These are phyloP conservation scores for Phallus indusiatus DNA, from an alignment of 768 basidiomycete genomes.

Conservation along the genomic window DNA sequence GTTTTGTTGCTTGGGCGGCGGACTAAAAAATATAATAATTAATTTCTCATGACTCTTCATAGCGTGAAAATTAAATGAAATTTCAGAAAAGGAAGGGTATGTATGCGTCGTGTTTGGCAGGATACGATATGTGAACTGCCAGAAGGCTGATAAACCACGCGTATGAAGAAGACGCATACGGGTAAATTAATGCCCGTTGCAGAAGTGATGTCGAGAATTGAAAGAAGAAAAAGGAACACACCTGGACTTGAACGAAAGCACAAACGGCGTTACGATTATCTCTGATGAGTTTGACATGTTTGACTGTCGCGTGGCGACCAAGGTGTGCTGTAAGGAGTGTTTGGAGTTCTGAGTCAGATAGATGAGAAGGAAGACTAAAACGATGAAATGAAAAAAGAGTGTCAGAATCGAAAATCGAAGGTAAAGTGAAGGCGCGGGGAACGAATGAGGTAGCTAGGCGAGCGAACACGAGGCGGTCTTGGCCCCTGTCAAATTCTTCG, in stretches of 20 bases:
- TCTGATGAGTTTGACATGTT: constrained; percentile 60
- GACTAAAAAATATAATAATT: constrained; percentile 1
- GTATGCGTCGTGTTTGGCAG: constrained; percentile 33
- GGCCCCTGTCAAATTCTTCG: too few species aligned
- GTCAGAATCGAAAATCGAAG: neutral
- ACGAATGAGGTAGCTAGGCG: constrained; percentile 2
- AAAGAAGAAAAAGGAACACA: constrained; percentile 21
- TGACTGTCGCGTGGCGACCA: constrained; percentile 53
- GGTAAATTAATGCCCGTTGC: neutral
- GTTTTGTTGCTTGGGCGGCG: constrained; percentile 11
- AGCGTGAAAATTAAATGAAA: neutral
- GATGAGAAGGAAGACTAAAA: constrained; percentile 55
- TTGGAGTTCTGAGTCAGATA: constrained; percentile 55
- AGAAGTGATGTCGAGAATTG: constrained; percentile 4
- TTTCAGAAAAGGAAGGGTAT: constrained; percentile 31
- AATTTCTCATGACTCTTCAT: neutral
- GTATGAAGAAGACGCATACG: neutral
- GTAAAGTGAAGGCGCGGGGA: constrained; percentile 1
- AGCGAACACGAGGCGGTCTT: constrained; percentile 7
- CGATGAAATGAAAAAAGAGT: constrained; percentile 10
- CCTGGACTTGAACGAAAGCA: constrained; percentile 82
- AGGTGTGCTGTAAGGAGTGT: constrained; percentile 56
- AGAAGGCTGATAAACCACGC: neutral
- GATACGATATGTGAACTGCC: constrained; percentile 36
- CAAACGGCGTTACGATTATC: constrained; percentile 72